Evolutionary conservation across 345 rosid genomes (phyloP), one percentile per base, ranked within the genome.

Genomic region (Eucalyptus pumila): DNA sequence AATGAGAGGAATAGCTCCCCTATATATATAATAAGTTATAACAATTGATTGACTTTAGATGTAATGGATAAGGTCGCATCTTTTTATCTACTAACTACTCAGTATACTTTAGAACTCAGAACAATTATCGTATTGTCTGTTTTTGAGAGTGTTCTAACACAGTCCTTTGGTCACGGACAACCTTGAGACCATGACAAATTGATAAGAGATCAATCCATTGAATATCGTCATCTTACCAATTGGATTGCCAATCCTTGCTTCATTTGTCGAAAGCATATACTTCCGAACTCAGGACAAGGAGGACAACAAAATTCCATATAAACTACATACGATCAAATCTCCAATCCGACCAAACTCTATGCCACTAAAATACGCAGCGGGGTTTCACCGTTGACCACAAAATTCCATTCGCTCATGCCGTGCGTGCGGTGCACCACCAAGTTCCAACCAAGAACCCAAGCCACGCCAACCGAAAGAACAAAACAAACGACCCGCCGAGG

Each of bases 1-100:
- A 21, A 21, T 52, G 5, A 21, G 11, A 52, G 58, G 11, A 2
- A 52, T 0, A 52, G 0, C 11, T 52, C 2, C 0, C 24, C 1
- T 8, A 52, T 52, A 52, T 52, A 52, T 52, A 52, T 19, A 52
- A 17, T 7, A 3, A 52, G 1, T 52, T 1, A 52, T 0, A 52
- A 52, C 1, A 8, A 0, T 52, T 52, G 5, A 52, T 52, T 52
- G 2, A 21, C 2, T 3, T 52, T 52, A 52, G 5, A 52, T 52
- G 0, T 52, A 52, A 52, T 52, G 0, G 26, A 52, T 52, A 52
- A 52, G 0, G 26, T 52, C 5, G 1, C 5, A 52, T 52, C 58
- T 52, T 2, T 8, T 0, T 19, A 19, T 52, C 1, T 19, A 52
- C 11, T 0, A 0, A 21, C 11, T 52, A 8, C 2, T 19, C 19